phyloP scores from a whole-genome alignment of 441 rosid genomes.

The Geranium incanum region DNA sequence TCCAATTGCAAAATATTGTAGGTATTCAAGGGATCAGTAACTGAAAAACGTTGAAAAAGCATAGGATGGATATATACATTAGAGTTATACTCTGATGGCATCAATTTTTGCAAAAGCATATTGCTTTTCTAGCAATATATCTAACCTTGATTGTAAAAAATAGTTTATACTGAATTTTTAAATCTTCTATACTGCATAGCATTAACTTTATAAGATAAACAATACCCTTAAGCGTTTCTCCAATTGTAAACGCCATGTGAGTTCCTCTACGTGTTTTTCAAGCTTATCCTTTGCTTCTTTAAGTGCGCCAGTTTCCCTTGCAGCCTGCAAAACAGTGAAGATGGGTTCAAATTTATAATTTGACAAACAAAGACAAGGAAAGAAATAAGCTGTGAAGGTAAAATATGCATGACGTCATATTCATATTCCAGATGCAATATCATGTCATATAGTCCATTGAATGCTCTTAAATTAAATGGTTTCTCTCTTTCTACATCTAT shows the following conservation, averaged over 20 bases:
- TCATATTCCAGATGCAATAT: neutral
- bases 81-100: neutral
- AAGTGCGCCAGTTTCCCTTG: slow-evolving; percentile 96
- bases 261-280: slow-evolving; percentile 91
- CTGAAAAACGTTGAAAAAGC: slow-evolving; percentile 13
- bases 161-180: slow-evolving; percentile 10
- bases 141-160: slow-evolving; percentile 10
- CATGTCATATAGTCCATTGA: neutral
- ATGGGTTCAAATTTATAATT: slow-evolving; percentile 9
- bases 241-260: slow-evolving; percentile 88
- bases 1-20: neutral
- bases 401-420: neutral
- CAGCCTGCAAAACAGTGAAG: slow-evolving; percentile 48
- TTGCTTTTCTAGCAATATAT: neutral
- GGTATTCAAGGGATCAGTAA: slow-evolving; percentile 2
- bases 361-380: slow-evolving; percentile 14
- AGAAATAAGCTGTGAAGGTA: slow-evolving; percentile 1
- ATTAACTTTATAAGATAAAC: slow-evolving; percentile 12
- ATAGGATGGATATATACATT: neutral
- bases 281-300: slow-evolving; percentile 98
- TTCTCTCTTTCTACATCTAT: too few relatives aligned
- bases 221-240: slow-evolving; percentile 88
- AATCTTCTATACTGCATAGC: slow-evolving; percentile 16
- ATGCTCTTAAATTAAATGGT: too few relatives aligned
- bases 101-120: slow-evolving; percentile 3